Conservation (phyloP, 2,329 filamentous ascomycete species). For the Pestalotiopsis sp. region DNA sequence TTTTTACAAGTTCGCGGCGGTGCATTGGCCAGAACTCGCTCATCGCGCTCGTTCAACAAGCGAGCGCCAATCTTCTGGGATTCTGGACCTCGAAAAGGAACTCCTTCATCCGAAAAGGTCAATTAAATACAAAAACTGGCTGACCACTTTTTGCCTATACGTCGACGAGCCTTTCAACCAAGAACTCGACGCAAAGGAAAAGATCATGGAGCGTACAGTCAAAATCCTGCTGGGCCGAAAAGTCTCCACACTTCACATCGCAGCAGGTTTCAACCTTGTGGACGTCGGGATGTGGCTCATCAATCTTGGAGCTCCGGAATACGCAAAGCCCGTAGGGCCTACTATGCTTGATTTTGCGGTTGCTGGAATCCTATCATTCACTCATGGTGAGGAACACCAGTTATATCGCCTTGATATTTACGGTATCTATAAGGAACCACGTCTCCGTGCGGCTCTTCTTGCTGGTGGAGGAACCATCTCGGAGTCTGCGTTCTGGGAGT, state of each 20-base stretch:
- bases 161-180: background rate
- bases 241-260: background rate
- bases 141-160: background rate
- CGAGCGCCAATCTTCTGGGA: background rate
- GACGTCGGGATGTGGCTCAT: background rate
- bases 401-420: too few species aligned
- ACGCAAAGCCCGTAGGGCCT: background rate
- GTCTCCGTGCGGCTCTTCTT: too few species aligned
- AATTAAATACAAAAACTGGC: background rate
- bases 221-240: background rate
- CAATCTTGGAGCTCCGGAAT: background rate
- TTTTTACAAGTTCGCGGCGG: background rate
- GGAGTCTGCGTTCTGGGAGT: too few species aligned
- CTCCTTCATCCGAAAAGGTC: background rate
- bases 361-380: too few species aligned
- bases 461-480: too few species aligned
- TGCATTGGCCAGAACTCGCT: background rate
- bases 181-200: background rate
- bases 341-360: background rate
- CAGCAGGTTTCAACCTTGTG: background rate
- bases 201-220: background rate
- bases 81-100: background rate
- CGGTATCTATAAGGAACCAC: too few species aligned
- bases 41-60: background rate
- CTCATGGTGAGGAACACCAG: too few species aligned